Conservation (phyloP, 2,329 filamentous ascomycete genomes). For the Hirsutella thompsonii region DNA sequence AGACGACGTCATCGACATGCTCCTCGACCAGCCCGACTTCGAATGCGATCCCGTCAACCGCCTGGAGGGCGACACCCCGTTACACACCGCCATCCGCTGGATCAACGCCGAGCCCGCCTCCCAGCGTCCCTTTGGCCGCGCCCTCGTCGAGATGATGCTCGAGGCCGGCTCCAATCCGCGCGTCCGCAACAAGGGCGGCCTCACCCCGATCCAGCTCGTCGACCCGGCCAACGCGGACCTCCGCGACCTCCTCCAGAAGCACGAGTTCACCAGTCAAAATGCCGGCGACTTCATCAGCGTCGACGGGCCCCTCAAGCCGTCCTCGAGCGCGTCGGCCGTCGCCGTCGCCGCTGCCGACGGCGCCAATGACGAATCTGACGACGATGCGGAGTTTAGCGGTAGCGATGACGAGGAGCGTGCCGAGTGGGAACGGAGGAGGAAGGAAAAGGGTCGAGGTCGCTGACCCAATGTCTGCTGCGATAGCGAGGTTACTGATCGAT, state of each 20-base stretch:
- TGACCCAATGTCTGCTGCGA: conserved; percentile 2
- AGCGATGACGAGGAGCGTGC: conserved; percentile 53
- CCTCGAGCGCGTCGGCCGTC: conserved; percentile 8
- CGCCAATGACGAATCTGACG: conserved; percentile 15
- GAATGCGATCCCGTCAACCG: conserved; percentile 71
- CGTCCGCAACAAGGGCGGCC: conserved; percentile 55
- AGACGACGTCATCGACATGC: conserved; percentile 71
- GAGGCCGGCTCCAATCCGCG: conserved; percentile 57
- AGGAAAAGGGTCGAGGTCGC: conserved; percentile 22
- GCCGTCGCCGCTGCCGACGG: conserved; percentile 2
- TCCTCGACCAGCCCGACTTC: conserved; percentile 73
- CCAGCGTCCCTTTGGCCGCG: conserved; percentile 51
- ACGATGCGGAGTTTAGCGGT: conserved; percentile 47
- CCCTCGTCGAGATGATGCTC: conserved; percentile 66
- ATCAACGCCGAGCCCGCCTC: conserved; percentile 54
- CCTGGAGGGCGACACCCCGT: conserved; percentile 61
- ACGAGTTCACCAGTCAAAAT: conserved; percentile 52
- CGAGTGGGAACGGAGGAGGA: conserved; percentile 43
- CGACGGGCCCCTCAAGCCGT: conserved; percentile 10
- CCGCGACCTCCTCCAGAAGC: conserved; percentile 50
- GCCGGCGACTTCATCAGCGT: conserved; percentile 41
- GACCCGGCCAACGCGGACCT: conserved; percentile 57
- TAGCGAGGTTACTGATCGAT: too few relatives aligned
- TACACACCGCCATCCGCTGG: conserved; percentile 69
- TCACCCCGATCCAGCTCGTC: conserved; percentile 59